Conservation (phyloP, 208 protist genomes). For the Giardia muris region DNA sequence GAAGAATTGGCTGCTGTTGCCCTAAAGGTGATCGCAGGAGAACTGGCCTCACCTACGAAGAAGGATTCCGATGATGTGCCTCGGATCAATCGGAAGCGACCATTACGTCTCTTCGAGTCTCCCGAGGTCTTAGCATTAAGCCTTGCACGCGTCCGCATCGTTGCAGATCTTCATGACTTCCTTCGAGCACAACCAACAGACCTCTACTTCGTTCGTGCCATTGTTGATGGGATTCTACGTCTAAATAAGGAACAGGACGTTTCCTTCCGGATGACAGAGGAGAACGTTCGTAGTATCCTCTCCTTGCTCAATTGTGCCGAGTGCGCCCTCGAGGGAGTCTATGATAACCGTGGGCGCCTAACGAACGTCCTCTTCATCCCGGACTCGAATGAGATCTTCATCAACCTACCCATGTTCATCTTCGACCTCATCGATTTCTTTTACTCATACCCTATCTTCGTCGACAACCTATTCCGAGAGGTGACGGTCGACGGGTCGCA, state of each 20-base stretch:
- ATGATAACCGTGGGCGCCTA: not conserved
- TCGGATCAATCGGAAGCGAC: not conserved
- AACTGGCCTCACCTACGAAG: too few species aligned
- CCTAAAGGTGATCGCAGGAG: not conserved
- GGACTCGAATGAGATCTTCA: not conserved
- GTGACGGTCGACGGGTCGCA: not conserved
- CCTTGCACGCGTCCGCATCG: not conserved
- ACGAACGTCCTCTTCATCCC: not conserved
- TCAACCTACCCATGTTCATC: not conserved
- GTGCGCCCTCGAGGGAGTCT: not conserved
- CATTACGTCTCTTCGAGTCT: not conserved
- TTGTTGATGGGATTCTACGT: not conserved
- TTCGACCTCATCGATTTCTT: not conserved
- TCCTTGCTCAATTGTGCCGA: not conserved
- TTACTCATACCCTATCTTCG: not conserved
- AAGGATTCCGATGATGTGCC: not conserved
- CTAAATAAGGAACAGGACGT: not conserved
- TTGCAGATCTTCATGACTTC: not conserved
- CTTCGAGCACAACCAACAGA: not conserved
- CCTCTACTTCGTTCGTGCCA: not conserved
- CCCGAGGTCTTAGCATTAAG: not conserved
- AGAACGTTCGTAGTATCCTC: not conserved
- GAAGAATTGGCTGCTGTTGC: not conserved
- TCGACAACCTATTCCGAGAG: not conserved
- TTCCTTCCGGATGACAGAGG: not conserved